Evolutionary conservation across 495 filamentous ascomycete species (phyloP), one percentile per base, ranked within the genome.

Genomic region (Penicillium malachiteum): DNA sequence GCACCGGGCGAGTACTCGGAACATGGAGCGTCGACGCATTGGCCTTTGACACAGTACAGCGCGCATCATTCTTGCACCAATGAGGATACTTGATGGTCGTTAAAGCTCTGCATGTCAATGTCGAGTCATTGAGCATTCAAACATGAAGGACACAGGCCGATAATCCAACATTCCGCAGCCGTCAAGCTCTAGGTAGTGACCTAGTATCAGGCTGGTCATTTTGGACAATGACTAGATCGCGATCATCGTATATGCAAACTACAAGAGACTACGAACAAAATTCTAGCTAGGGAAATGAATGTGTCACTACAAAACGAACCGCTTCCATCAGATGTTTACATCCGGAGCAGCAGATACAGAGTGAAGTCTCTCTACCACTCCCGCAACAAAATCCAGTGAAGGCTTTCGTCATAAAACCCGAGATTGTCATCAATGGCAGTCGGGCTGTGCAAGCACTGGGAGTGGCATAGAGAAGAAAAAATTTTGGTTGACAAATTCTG

Each of bases 321-420:
- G 83, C 88, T 82, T 81, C 83, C 80, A 81, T 91, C 89, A 92
- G 69, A 76, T 81, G 71, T 79, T 64, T 59, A 68, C 76, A 81
- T 85, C 89, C 81, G 90, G 85, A 90, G 90, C 86, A 92, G 91
- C 83, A 96, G 91, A 96, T 96, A 96, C 90, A 87, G 89, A 87
- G 85, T 83, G 87, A 63, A 62, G 66, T 87, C 75, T 60, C 71
- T 93, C 87, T 93, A 64, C 83, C 89, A 85, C 80, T 83, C 78
- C 80, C 76, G 77, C 64, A 70, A 58, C 52, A 65, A 76, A 60
- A 71, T 59, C 83, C 89, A 93, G 74, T 91, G 89, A 93, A 93
- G 87, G 84, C 71, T 60, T 59, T 64, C 72, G 71, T 62, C 58
- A 69, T 71, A 55, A 69, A 66, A 69, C 65, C 72, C 65, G 63